Evolutionary conservation across 2,329 filamentous ascomycete species (phyloP).

Genomic region (Metarhizium brunneum): DNA sequence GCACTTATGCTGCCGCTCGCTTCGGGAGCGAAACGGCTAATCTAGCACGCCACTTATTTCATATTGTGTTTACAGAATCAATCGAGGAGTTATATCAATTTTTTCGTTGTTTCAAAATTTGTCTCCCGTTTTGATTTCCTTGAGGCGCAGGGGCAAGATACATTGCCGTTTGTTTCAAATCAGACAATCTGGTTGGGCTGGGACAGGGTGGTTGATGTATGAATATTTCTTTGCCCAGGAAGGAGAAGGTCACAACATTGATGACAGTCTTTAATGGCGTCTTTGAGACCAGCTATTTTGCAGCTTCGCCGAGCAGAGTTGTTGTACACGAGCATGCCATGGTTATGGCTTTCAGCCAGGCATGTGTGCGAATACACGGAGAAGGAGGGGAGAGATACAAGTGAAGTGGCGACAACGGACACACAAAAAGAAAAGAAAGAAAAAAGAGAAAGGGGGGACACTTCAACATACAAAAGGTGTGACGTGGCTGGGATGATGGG

Average conservation of each 20-base stretch:
- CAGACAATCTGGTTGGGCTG: not conserved
- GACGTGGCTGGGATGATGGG: not conserved
- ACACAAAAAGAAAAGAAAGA: not conserved
- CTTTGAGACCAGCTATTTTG: not conserved
- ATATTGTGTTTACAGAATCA: not conserved
- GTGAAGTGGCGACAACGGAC: not conserved
- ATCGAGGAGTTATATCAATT: conserved; percentile 5
- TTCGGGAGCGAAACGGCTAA: not conserved
- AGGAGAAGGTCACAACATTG: not conserved
- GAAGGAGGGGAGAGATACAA: not conserved
- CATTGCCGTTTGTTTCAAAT: not conserved
- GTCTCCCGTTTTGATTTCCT: conserved; percentile 1
- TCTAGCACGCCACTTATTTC: not conserved
- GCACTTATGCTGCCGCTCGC: not conserved
- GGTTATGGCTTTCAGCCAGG: not conserved
- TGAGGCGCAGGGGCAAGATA: conserved; percentile 1
- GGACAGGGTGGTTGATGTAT: conserved; percentile 3
- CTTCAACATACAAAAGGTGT: not conserved
- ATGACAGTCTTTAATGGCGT: not conserved
- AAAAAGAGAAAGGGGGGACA: not conserved
- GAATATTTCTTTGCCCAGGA: conserved; percentile 1
- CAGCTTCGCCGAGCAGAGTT: not conserved
- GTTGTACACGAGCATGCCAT: not conserved
- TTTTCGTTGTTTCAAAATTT: conserved; percentile 10
- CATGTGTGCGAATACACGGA: not conserved